Conservation (phyloP, 192 early-diverging fungal genomes). For the Linnemannia elongata region DNA sequence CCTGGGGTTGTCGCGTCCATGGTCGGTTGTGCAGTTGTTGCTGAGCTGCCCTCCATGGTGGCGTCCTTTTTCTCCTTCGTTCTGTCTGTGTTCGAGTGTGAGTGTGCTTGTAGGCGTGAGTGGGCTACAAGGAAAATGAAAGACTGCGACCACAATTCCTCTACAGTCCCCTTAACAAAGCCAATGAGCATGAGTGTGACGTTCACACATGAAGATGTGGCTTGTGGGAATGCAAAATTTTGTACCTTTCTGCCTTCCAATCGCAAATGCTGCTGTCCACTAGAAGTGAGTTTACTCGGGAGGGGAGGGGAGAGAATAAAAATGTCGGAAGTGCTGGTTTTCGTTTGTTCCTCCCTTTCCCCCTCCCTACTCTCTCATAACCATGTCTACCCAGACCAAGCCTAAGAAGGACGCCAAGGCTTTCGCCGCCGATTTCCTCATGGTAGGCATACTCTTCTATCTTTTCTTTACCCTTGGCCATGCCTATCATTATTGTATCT, state of each 20-base stretch:
- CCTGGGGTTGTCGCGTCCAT: conserved; percentile 2
- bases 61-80: not conserved
- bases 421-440: conserved; percentile 55
- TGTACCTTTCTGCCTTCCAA: not conserved
- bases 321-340: not conserved
- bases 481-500: not conserved
- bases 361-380: conserved; percentile 17
- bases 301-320: not conserved
- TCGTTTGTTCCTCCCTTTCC: conserved; percentile 21
- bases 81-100: too few relatives aligned
- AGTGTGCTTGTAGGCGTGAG: not conserved
- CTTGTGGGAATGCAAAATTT: not conserved
- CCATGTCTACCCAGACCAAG: conserved; percentile 37
- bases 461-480: not conserved
- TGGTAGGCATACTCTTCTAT: conserved; percentile 66
- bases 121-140: not conserved
- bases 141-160: not conserved
- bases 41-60: conserved; percentile 6
- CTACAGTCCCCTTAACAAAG: not conserved
- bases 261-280: not conserved
- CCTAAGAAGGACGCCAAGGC: conserved; percentile 54
- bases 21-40: conserved; percentile 10
- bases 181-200: not conserved
- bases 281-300: not conserved
- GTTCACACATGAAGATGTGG: not conserved